phyloP scores from a whole-genome alignment of 495 filamentous ascomycete species.

The Lichina pygmaea region DNA sequence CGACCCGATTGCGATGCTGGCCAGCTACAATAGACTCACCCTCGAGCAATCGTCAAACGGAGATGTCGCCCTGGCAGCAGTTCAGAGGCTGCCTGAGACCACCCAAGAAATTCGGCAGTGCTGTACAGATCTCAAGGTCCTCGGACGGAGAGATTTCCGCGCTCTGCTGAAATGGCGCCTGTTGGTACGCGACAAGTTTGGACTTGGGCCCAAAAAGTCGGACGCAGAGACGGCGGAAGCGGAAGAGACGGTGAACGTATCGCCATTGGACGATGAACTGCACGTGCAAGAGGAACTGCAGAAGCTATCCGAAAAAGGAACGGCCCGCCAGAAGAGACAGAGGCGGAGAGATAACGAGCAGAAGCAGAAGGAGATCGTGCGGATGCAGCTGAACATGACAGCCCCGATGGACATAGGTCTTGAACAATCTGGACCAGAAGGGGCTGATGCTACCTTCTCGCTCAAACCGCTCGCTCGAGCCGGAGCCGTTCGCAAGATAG shows the following conservation, averaged over 20 bases:
- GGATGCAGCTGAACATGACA: conserved; percentile 92
- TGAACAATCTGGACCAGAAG: conserved; percentile 57
- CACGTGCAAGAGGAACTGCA: conserved; percentile 70
- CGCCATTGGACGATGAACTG: conserved; percentile 81
- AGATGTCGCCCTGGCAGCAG: conserved; percentile 61
- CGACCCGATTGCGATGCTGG: conserved; percentile 91
- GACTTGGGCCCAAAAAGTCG: conserved; percentile 51
- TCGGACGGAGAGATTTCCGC: conserved; percentile 88
- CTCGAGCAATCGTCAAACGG: conserved; percentile 54
- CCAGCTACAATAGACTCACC: conserved; percentile 53
- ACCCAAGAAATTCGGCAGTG: conserved; percentile 65
- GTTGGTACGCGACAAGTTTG: conserved; percentile 75
- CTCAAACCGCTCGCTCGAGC: conserved; percentile 55
- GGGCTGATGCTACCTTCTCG: conserved; percentile 57
- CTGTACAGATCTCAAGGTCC: conserved; percentile 68
- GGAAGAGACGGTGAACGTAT: conserved; percentile 55
- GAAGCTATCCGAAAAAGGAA: conserved; percentile 50
- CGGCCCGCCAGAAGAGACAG: conserved; percentile 47
- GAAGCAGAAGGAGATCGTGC: conserved; percentile 69
- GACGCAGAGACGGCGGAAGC: conserved; percentile 21
- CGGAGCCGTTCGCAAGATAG: conserved; percentile 38
- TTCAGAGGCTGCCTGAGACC: conserved; percentile 80
- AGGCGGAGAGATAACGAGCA: conserved; percentile 63
- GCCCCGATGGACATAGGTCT: conserved; percentile 87
- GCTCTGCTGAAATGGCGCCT: conserved; percentile 78